phyloP scores from a whole-genome alignment of 2,329 filamentous ascomycete genomes.

The Phyllosticta ampelicida region DNA sequence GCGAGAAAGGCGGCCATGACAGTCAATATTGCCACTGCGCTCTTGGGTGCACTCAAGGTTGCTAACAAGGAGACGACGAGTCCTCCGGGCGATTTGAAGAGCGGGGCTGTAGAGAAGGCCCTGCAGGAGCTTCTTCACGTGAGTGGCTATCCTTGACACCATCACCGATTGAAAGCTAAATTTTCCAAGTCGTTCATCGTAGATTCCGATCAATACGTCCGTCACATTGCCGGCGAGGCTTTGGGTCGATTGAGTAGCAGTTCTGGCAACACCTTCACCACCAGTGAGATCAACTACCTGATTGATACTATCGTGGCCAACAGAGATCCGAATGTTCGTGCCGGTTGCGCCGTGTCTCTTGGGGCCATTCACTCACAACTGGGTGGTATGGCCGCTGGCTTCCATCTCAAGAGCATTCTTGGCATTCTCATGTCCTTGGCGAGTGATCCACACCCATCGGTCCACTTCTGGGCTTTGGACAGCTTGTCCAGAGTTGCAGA shows the following conservation, averaged over 20 bases:
- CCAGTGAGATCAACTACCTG: conserved; percentile 77
- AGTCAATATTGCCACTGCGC: conserved; percentile 76
- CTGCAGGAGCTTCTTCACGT: conserved; percentile 65
- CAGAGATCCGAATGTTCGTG: conserved; percentile 81
- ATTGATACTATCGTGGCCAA: conserved; percentile 93
- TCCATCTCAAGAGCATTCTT: conserved; percentile 94
- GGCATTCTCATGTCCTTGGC: conserved; percentile 96
- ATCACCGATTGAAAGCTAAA: conserved; percentile 4
- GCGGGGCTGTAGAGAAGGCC: conserved; percentile 64
- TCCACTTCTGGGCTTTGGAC: conserved; percentile 94
- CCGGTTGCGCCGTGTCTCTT: conserved; percentile 86
- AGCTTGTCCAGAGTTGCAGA: conserved; percentile 79
- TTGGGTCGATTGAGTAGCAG: conserved; percentile 74
- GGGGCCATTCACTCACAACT: conserved; percentile 92
- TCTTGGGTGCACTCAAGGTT: conserved; percentile 72
- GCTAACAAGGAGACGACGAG: conserved; percentile 70
- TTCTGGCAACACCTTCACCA: conserved; percentile 82
- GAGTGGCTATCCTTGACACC: conserved; percentile 32
- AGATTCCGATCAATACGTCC: conserved; percentile 74
- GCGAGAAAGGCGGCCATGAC: conserved; percentile 83
- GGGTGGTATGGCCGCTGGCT: conserved; percentile 92
- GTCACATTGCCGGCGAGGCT: conserved; percentile 74
- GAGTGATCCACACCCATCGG: conserved; percentile 86
- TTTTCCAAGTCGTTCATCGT: conserved; percentile 54
- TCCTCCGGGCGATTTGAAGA: conserved; percentile 60